Base-by-base conservation (phyloP, 352 stramenopile genomes). In the Phytophthora macrochlamydospora region DNA sequence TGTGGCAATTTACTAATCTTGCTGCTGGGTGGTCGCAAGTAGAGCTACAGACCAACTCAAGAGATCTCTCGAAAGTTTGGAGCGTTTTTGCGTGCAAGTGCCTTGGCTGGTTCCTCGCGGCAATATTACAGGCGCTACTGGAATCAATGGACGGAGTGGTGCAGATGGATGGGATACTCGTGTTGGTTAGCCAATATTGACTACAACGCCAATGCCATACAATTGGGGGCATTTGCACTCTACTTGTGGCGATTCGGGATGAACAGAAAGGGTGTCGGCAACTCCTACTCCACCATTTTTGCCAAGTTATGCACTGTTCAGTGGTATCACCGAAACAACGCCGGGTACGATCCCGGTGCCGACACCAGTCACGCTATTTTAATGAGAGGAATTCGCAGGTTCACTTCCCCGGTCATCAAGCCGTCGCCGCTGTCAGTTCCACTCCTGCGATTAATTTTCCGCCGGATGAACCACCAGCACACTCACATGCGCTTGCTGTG, bases 301-400 rank as follows among this genome's bases (percentile, higher is more conserved):
- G 4, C 46, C 14, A 59, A 71, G 7, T 14, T 71, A 4, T 67
- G 51, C 9, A 57, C 56, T 2, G 45, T 66, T 2, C 30, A 51
- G 9, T 66, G 59, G 59, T 66, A 48, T 9, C 64, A 64, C 28
- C 30, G 35, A 7, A 51, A 56, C 44, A 55, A 57, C 2, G 30
- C 55, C 1, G 65, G 59, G 3, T 73, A 73, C n/a, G 58, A 67
- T 18, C 58, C 65, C 14, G 58, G 65, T 30, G 65, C 64, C 0
- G 52, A 69, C 42, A 49, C 54, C 4, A 60, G 49, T 50, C 62
- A 64, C 37, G 60, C 52, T 37, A 53, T 67, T n/a, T 38, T 71
- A 8, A 42, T 62, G 18, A n/a, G 52, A 43, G 54, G 48, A 14
- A 69, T 64, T 59, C 38, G 54, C 1, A 24, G 54, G 30, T 52